These are phyloP conservation scores for Davidsoniella eucalypti DNA, from an alignment of 2,329 filamentous ascomycete species.

Conservation along the genomic window DNA sequence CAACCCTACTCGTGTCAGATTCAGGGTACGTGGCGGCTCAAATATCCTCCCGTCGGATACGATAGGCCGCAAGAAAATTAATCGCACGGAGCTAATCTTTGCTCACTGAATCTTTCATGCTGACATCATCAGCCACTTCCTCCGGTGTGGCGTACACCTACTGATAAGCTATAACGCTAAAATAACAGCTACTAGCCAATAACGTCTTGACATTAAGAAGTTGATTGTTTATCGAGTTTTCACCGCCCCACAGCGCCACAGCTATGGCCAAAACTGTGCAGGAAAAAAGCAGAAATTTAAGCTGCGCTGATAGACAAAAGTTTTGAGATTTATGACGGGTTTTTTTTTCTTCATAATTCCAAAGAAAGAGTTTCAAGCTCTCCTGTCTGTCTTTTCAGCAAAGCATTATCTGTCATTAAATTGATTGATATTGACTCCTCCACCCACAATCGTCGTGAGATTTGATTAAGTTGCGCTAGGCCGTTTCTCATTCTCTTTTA, in stretches of 20 bases:
- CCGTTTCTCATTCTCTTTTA: not conserved
- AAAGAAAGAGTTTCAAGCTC: constrained; percentile 1
- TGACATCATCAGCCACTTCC: constrained; percentile 1
- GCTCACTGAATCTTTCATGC: not conserved
- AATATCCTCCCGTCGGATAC: too few species aligned
- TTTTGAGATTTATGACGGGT: not conserved
- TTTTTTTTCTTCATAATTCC: not conserved
- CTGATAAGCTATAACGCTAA: not conserved
- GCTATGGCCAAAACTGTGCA: constrained; percentile 12
- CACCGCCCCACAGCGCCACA: constrained; percentile 9
- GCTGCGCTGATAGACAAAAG: not conserved
- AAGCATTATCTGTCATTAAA: not conserved
- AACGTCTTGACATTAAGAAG: not conserved
- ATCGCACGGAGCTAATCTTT: too few species aligned
- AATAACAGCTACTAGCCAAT: not conserved
- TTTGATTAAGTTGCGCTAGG: not conserved
- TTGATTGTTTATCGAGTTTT: constrained; percentile 12
- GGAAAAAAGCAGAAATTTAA: not conserved
- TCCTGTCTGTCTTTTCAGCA: not conserved
- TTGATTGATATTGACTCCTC: not conserved
- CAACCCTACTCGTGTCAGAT: too few species aligned
- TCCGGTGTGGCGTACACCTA: not conserved
- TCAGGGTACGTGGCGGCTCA: too few species aligned
- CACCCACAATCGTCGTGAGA: not conserved
- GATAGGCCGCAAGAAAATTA: too few species aligned